These are phyloP conservation scores for Arachis stenosperma DNA, from an alignment of 306 rosid species.

Conservation along the genomic window DNA sequence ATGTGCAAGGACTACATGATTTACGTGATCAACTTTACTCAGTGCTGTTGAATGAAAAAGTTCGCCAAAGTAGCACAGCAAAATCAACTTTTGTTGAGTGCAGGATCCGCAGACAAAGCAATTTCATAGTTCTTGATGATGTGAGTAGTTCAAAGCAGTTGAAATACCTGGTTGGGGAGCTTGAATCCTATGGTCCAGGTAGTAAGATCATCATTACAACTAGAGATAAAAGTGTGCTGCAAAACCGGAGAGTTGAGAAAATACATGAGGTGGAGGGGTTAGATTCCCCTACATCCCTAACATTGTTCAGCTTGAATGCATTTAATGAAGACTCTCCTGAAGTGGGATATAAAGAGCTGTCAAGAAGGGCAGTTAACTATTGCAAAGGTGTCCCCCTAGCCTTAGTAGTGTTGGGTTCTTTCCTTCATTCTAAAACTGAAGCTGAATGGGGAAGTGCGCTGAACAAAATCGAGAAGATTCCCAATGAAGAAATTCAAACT, in stretches of 20 bases:
- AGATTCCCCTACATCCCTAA: not conserved
- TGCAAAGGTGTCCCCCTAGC: conserved; percentile 20
- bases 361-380: not conserved
- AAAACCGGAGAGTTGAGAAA: not conserved
- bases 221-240: not conserved
- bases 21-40: not conserved
- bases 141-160: not conserved
- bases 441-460: not conserved
- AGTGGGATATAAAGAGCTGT: not conserved
- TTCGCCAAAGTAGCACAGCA: not conserved
- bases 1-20: not conserved
- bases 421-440: not conserved
- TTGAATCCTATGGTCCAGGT: not conserved
- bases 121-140: conserved; percentile 32
- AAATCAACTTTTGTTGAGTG: not conserved
- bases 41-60: conserved; percentile 2
- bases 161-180: not conserved
- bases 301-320: conserved; percentile 8
- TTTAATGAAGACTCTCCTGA: not conserved
- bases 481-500: not conserved
- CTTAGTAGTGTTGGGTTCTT: conserved; percentile 28
- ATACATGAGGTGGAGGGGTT: not conserved
- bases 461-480: not conserved
- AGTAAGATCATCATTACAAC: conserved; percentile 28
- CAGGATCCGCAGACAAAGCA: conserved; percentile 2